Evolutionary conservation across 139 green algal species (phyloP), one percentile per base, ranked within the genome.

Genomic region (Chlorella sp.): DNA sequence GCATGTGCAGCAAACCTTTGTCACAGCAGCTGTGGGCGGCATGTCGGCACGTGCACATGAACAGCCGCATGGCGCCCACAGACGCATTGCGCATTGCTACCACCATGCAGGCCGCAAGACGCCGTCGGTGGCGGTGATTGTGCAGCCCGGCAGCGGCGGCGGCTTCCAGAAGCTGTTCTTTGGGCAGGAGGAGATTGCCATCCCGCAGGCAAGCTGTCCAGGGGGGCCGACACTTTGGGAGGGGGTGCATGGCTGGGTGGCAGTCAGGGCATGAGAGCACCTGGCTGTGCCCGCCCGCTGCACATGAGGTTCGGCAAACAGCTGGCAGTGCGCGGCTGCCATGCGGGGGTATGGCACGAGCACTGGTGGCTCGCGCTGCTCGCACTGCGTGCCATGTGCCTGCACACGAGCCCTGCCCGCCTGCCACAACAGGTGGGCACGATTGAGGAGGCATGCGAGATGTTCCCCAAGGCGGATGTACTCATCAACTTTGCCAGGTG

Each of bases 401-500:
- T n/a, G n/a, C n/a, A 7, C 44, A 11, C 44, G 7, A 7, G 7
- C 44, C 44, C 44, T 55, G 44, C n/a, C n/a, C 4, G 11, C 30
- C 9, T 34, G 6, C 2, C 26, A 2, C 30, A 23, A n/a, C 74
- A 82, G 76, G 60, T 82, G 56, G 91, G 92, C 84, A 97, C 88
- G 83, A 95, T 93, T 1, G 84, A 87, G 25, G 93, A 94, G 63
- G 96, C 96, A 0, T 91, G 89, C 1, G 90, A 92, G 18, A 91
- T 92, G 55, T 92, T 97, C 86, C 93, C 94, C 51, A 89, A 79
- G 60, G 96, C 96, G 26, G 96, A 98, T 60, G 92, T 98, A 28
- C 98, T 98, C 88, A 96, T 98, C 87, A 99, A 98, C 88, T 98
- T 98, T 84, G 95, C 96, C 0, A 98, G 94, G 4, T 98, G 51